These are phyloP conservation scores for Carallia pectinifolia DNA, from an alignment of 345 rosid species.

Conservation along the genomic window DNA sequence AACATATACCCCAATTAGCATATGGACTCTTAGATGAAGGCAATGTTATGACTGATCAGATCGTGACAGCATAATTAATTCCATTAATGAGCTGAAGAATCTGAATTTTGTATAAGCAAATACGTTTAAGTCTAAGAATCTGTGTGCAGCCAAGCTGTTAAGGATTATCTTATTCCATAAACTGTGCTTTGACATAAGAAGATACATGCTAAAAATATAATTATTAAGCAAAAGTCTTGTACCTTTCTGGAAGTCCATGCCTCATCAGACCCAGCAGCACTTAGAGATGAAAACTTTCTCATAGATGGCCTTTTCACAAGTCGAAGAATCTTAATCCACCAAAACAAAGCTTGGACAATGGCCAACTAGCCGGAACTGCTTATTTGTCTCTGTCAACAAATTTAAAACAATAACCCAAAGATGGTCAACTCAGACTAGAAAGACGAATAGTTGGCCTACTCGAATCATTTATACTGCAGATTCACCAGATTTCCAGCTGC, in stretches of 20 bases:
- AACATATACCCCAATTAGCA: neutral
- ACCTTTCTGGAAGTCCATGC: conserved; percentile 8
- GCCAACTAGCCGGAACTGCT: conserved; percentile 7
- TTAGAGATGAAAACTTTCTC: neutral
- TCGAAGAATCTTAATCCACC: conserved; percentile 19
- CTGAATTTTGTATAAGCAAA: conserved; percentile 6
- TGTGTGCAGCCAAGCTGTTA: conserved; percentile 1
- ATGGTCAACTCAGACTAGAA: neutral
- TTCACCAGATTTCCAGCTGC: neutral
- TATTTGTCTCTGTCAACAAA: conserved; percentile 6
- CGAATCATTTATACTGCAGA: neutral
- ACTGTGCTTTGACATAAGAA: neutral
- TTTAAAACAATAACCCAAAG: neutral
- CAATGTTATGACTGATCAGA: conserved; percentile 1
- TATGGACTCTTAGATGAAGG: neutral
- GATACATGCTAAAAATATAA: neutral
- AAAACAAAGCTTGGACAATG: conserved; percentile 3
- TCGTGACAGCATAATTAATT: conserved; percentile 9
- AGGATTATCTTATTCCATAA: neutral
- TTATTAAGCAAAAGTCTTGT: conserved; percentile 15
- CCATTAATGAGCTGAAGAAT: conserved; percentile 6
- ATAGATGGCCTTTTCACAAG: conserved; percentile 15
- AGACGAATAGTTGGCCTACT: conserved; percentile 2
- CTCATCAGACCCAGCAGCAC: conserved; percentile 22
- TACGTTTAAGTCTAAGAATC: neutral